Evolutionary conservation across 2,329 filamentous ascomycete species (phyloP).

Genomic region (Ampelomyces quisqualis): DNA sequence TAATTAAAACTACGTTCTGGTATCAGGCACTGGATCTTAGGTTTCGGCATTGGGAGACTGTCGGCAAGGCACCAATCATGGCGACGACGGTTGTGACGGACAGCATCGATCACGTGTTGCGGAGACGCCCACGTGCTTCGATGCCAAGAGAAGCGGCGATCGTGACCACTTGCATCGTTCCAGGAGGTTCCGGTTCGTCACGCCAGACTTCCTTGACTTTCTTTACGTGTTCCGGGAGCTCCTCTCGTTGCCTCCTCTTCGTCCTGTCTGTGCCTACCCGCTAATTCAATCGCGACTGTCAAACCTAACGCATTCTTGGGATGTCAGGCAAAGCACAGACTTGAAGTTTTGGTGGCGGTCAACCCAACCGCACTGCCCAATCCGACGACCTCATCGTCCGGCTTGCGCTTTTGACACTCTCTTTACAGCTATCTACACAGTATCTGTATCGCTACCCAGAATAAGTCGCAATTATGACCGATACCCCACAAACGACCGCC

Average conservation of each 20-base stretch:
- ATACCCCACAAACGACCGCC: conserved; percentile 30
- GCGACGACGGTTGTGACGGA: conserved; percentile 3
- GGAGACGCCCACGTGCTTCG: conserved; percentile 10
- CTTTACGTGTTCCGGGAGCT: background rate
- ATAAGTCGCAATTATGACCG: conserved; percentile 24
- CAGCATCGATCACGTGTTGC: conserved; percentile 1
- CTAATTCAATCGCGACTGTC: conserved; percentile 1
- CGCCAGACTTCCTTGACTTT: conserved; percentile 3
- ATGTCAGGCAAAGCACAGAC: conserved; percentile 37
- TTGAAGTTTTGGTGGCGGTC: conserved; percentile 30
- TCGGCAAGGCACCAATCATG: conserved; percentile 18
- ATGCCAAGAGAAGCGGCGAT: conserved; percentile 13
- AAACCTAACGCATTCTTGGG: conserved; percentile 14
- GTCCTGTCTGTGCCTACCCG: conserved; percentile 1
- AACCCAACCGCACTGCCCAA: conserved; percentile 23
- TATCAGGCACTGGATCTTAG: conserved; percentile 2
- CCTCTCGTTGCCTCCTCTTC: background rate
- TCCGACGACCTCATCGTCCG: conserved; percentile 3
- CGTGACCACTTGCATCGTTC: conserved; percentile 13
- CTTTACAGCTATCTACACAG: background rate
- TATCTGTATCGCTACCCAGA: background rate
- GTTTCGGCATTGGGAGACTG: conserved; percentile 4
- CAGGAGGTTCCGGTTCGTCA: conserved; percentile 6
- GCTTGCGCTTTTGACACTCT: background rate
- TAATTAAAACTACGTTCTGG: conserved; percentile 22